Base-by-base conservation (phyloP, 257 asterid species). In the Nicotiana sylvestris region DNA sequence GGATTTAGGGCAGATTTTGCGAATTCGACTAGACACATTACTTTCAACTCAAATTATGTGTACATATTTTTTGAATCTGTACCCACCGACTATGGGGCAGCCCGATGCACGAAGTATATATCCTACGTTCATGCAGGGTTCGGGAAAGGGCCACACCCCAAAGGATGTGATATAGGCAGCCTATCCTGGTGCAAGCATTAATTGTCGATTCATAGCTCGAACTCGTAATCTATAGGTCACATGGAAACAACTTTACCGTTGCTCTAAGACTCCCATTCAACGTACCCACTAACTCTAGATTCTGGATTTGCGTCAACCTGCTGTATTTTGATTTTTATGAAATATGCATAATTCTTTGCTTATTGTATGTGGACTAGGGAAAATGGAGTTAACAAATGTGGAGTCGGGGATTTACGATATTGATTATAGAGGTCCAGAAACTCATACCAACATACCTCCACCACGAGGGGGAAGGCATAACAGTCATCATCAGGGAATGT, bases 341-440 rank as follows among this genome's bases (percentile, higher is more conserved):
- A 9, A 11, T 21, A 66, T 60, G 3, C 21, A 33, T 9, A 33
- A 30, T 56, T 39, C 16, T 37, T 58, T 43, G 11, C 12, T n/a
- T 10, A 56, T 17, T 21, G 21, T 12, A 1, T n/a, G 9, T 35
- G 16, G 3, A 6, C 25, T 46, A 77, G 82, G 78, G 21, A 74
- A 64, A 35, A 37, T 49, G 80, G 51, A 81, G 66, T 81, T 76
- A 32, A 72, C 70, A 60, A 84, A 77, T 30, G 64, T 77, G 86
- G 87, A 83, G 9, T 39, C 83, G 5, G 89, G 80, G 43, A 84
- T 85, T 32, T 90, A 89, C 79, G 91, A 82, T 16, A 88, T 90
- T 27, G 93, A 90, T 51, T 89, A 89, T 68, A 85, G 91, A 77
- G 93, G 93, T 60, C 92, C 91, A 33, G 91, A 90, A 86, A 90